Percentiles rank a stretch among this genome's conserved stretches.
Evolutionary conservation across 805 yeast species (phyloP).

Genomic region (Wickerhamomyces strasburgensis): DNA sequence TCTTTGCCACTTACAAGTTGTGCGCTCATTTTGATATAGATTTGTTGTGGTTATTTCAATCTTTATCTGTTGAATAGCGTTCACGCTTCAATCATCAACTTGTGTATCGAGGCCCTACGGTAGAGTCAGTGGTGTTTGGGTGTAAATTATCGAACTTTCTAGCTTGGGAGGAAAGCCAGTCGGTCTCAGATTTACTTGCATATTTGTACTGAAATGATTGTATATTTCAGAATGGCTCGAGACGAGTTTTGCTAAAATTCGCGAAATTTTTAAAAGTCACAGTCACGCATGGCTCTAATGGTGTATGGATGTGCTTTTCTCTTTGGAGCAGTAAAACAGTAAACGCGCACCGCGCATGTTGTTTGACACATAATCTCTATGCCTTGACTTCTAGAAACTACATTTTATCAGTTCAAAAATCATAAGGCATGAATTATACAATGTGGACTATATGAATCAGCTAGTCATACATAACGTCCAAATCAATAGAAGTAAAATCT

Average conservation of each 20-base stretch:
- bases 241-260: too few relatives aligned
- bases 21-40: slow-evolving; percentile 27
- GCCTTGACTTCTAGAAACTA: too few relatives aligned
- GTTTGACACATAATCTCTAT: slow-evolving; percentile 1
- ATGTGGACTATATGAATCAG: too few relatives aligned
- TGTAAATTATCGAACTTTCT: too few relatives aligned
- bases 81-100: not conserved
- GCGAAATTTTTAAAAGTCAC: not conserved
- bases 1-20: slow-evolving; percentile 26
- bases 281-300: not conserved
- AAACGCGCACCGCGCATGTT: too few relatives aligned
- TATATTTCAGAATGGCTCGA: slow-evolving; percentile 8
- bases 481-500: too few relatives aligned
- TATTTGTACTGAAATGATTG: too few relatives aligned
- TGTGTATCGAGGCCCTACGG: not conserved
- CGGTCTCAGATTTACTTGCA: too few relatives aligned
- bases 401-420: too few relatives aligned
- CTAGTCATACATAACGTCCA: too few relatives aligned
- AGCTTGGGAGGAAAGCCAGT: too few relatives aligned
- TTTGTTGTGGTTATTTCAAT: slow-evolving; percentile 7
- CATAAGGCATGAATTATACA: not conserved
- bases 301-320: not conserved
- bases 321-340: not conserved
- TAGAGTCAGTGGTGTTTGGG: slow-evolving; percentile 14
- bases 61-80: not conserved